Conservation (phyloP, 1,284 basidiomycete species). For the Rhodotorula sp. region DNA sequence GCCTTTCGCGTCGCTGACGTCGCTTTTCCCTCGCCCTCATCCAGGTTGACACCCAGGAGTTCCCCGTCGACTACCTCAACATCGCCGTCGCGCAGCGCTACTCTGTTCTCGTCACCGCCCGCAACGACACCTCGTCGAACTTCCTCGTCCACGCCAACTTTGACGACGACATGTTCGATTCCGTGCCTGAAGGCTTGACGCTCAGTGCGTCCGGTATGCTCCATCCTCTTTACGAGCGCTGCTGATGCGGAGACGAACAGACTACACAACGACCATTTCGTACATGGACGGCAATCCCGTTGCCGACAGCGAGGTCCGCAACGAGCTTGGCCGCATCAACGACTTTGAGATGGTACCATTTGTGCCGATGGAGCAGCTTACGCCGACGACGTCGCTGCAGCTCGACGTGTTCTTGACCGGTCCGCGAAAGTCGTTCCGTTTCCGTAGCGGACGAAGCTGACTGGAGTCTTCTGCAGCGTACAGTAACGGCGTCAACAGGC, state of each 20-base stretch:
- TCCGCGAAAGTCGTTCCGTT: not conserved
- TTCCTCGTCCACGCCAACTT: slow-evolving; percentile 89
- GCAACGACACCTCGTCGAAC: slow-evolving; percentile 77
- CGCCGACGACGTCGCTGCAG: slow-evolving; percentile 48
- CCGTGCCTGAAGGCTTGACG: slow-evolving; percentile 65
- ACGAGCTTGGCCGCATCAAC: slow-evolving; percentile 54
- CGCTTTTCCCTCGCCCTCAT: slow-evolving; percentile 55
- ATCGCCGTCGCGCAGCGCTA: slow-evolving; percentile 89
- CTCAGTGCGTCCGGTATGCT: slow-evolving; percentile 60
- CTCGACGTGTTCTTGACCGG: slow-evolving; percentile 59
- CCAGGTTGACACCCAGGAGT: slow-evolving; percentile 64
- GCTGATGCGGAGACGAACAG: slow-evolving; percentile 50
- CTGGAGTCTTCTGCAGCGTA: not conserved
- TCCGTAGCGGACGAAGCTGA: not conserved
- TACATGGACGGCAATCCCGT: slow-evolving; percentile 59
- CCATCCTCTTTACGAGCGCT: not conserved
- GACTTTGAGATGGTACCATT: slow-evolving; percentile 65
- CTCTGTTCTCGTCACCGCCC: slow-evolving; percentile 83
- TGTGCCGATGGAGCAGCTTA: slow-evolving; percentile 58
- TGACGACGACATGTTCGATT: slow-evolving; percentile 77
- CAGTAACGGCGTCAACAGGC: slow-evolving; percentile 69
- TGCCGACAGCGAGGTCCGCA: slow-evolving; percentile 58
- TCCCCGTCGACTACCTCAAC: slow-evolving; percentile 65
- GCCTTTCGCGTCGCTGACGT: not conserved
- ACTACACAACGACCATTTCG: slow-evolving; percentile 72